Evolutionary conservation across 2,329 filamentous ascomycete genomes (phyloP).

Genomic region (Graphilbum fragrans): DNA sequence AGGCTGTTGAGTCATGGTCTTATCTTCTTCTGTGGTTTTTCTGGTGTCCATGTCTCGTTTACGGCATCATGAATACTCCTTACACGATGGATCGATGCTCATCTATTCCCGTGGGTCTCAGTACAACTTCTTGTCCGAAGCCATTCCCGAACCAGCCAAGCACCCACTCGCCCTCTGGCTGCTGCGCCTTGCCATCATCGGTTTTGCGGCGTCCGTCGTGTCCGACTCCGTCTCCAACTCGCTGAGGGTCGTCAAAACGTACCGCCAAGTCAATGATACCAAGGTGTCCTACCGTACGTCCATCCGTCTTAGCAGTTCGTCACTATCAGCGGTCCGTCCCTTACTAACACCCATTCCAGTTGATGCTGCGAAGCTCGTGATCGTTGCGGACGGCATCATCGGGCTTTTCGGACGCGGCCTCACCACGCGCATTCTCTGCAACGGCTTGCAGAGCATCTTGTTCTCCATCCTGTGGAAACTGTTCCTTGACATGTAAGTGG

Average conservation of each 20-base stretch:
- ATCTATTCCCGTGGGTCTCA: too few species aligned
- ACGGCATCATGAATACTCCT: too few species aligned
- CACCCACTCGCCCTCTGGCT: conserved; percentile 28
- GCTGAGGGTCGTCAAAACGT: conserved; percentile 33
- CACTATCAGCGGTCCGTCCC: background rate
- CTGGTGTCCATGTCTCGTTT: too few species aligned
- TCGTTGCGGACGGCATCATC: conserved; percentile 26
- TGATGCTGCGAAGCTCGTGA: conserved; percentile 27
- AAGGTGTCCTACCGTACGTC: conserved; percentile 30
- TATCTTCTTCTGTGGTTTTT: too few species aligned
- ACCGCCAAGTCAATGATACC: conserved; percentile 35
- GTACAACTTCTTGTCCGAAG: conserved; percentile 30
- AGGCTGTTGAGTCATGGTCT: too few species aligned
- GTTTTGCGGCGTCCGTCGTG: conserved; percentile 30
- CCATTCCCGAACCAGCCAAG: conserved; percentile 26
- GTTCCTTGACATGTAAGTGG: conserved; percentile 32
- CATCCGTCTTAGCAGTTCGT: background rate
- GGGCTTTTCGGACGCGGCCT: conserved; percentile 33
- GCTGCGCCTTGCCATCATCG: conserved; percentile 28
- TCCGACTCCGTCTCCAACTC: conserved; percentile 36
- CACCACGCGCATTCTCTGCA: conserved; percentile 33
- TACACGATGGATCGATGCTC: too few species aligned
- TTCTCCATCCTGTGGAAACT: conserved; percentile 38
- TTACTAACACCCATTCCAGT: conserved; percentile 14
- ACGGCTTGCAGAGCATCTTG: conserved; percentile 31